These are phyloP conservation scores for Penicillium antarcticum DNA, from an alignment of 495 filamentous ascomycete genomes.

Conservation along the genomic window DNA sequence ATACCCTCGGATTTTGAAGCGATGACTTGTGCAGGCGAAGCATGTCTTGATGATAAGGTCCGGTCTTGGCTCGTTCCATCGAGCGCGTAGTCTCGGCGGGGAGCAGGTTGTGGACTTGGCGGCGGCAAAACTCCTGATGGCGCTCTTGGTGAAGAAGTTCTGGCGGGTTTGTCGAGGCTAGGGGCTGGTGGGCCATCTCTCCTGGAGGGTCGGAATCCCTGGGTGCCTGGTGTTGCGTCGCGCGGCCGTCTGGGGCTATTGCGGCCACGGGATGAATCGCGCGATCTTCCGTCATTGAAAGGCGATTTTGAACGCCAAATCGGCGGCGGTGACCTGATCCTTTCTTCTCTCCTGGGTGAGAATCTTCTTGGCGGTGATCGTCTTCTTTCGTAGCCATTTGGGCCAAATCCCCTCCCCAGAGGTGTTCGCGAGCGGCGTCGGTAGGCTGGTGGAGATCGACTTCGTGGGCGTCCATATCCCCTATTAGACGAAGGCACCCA, in stretches of 20 bases:
- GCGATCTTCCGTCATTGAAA: constrained; percentile 30
- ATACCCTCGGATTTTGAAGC: constrained; percentile 18
- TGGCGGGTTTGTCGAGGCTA: constrained; percentile 19
- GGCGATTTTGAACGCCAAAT: constrained; percentile 47
- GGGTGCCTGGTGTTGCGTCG: constrained; percentile 30
- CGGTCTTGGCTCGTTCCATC: constrained; percentile 5
- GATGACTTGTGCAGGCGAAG: constrained; percentile 20
- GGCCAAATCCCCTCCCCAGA: constrained; percentile 32
- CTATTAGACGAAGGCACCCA: constrained; percentile 44
- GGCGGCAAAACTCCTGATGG: not conserved
- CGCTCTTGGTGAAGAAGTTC: constrained; percentile 23
- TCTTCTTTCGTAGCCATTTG: constrained; percentile 30
- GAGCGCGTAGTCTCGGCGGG: constrained; percentile 8
- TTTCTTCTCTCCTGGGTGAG: constrained; percentile 47
- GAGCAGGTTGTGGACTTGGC: constrained; percentile 11
- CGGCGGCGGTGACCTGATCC: constrained; percentile 38
- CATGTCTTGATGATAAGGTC: constrained; percentile 8
- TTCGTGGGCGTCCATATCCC: constrained; percentile 36
- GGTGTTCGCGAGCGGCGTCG: constrained; percentile 49
- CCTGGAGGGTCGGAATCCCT: constrained; percentile 23
- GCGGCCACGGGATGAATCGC: constrained; percentile 32
- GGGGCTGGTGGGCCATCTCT: constrained; percentile 18
- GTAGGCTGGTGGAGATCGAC: constrained; percentile 40
- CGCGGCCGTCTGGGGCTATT: constrained; percentile 30
- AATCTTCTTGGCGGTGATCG: constrained; percentile 42